These are phyloP conservation scores for Tolypocladium inflatum DNA, from an alignment of 2,329 filamentous ascomycete genomes.

Conservation along the genomic window DNA sequence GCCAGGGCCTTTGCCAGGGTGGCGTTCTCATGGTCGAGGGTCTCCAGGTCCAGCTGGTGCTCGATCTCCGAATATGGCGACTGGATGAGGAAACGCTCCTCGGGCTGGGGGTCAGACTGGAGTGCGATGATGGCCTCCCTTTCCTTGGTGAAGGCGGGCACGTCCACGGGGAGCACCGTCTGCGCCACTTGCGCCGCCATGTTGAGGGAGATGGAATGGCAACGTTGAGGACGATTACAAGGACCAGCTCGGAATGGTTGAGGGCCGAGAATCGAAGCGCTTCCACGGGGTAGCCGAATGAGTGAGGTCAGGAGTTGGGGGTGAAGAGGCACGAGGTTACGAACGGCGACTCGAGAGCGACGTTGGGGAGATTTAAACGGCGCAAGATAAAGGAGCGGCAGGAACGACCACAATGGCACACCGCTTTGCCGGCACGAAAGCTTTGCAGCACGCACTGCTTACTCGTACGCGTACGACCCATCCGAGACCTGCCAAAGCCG, in stretches of 20 bases:
- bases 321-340: neutral
- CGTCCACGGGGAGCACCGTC: constrained; percentile 11
- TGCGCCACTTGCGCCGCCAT: constrained; percentile 19
- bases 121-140: constrained; percentile 14
- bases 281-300: neutral
- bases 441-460: neutral
- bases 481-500: neutral
- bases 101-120: constrained; percentile 10
- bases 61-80: constrained; percentile 66
- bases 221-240: neutral
- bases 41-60: constrained; percentile 65
- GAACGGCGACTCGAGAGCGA: neutral
- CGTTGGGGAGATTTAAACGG: neutral
- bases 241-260: neutral
- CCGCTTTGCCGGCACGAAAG: neutral
- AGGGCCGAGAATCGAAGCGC: neutral
- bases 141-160: constrained; percentile 14
- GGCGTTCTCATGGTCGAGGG: constrained; percentile 53
- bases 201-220: neutral
- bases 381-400: neutral
- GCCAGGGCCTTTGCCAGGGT: constrained; percentile 66
- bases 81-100: constrained; percentile 41
- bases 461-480: neutral
- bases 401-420: neutral
- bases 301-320: neutral